A percentile compares a stretch with the other conserved stretches of the same genome.
Evolutionary conservation across 768 basidiomycete genomes (phyloP).

Genomic region (Xanthoconium stramineum): DNA sequence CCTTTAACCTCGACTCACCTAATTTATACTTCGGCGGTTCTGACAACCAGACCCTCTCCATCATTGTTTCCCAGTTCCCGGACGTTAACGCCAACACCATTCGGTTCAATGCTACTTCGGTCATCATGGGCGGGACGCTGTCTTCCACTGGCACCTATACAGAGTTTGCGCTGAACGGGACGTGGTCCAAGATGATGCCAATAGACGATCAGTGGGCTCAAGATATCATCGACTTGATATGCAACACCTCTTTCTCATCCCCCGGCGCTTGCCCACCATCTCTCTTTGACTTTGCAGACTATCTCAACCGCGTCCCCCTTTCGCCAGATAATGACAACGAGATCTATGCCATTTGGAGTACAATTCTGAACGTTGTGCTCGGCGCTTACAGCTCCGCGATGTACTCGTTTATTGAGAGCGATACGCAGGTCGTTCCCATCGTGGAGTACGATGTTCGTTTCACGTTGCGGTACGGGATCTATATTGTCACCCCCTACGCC

Average conservation of each 20-base stretch:
- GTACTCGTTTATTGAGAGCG: background rate
- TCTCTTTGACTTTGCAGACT: constrained; percentile 4
- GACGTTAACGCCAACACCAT: background rate
- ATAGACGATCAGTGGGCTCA: constrained; percentile 8
- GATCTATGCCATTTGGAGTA: constrained; percentile 2
- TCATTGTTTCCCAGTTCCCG: background rate
- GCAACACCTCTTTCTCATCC: background rate
- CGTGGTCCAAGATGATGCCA: constrained; percentile 11
- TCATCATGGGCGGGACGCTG: constrained; percentile 8
- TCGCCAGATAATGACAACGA: background rate
- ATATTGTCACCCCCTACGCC: constrained; percentile 8
- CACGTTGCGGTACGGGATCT: background rate
- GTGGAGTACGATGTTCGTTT: too few relatives aligned
- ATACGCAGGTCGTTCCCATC: background rate
- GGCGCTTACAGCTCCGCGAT: constrained; percentile 7
- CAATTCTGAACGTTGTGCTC: constrained; percentile 1
- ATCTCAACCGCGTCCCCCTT: background rate
- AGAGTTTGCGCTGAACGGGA: constrained; percentile 14
- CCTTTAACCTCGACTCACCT: rapidly evolving
- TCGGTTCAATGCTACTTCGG: constrained; percentile 10
- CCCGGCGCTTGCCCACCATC: background rate
- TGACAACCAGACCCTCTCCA: constrained; percentile 10
- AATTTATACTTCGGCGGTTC: constrained; percentile 4
- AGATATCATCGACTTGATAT: constrained; percentile 16
- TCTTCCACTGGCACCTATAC: constrained; percentile 4